These are phyloP conservation scores for Fusarium citri DNA, from an alignment of 2,329 filamentous ascomycete genomes.

Conservation along the genomic window DNA sequence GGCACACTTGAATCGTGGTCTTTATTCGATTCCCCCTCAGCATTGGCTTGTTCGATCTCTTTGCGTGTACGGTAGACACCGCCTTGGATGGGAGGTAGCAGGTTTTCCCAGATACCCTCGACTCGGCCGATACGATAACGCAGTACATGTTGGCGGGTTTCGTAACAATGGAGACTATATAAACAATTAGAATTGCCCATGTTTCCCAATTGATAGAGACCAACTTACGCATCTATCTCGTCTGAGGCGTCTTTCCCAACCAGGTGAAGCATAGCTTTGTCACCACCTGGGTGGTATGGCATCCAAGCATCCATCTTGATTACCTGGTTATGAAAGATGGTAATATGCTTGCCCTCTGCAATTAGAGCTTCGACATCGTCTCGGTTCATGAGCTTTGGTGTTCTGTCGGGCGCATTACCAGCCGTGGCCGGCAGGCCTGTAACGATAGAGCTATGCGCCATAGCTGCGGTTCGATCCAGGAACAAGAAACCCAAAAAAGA, in stretches of 20 bases:
- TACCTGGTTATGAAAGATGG: constrained; percentile 84
- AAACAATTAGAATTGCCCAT: constrained; percentile 18
- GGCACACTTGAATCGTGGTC: constrained; percentile 57
- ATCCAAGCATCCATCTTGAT: constrained; percentile 91
- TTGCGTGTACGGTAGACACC: constrained; percentile 73
- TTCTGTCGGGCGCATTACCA: constrained; percentile 31
- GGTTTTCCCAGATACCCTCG: constrained; percentile 86
- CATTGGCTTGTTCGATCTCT: constrained; percentile 49
- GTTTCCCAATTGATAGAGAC: not conserved
- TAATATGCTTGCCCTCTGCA: constrained; percentile 80
- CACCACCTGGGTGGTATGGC: constrained; percentile 89
- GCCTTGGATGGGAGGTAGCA: constrained; percentile 90
- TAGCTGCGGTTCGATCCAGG: constrained; percentile 1
- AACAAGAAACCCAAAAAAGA: constrained; percentile 5
- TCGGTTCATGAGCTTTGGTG: constrained; percentile 54
- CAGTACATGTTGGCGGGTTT: constrained; percentile 80
- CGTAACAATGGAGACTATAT: constrained; percentile 80
- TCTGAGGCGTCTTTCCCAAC: constrained; percentile 93
- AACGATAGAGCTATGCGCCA: constrained; percentile 29
- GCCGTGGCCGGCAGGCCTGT: constrained; percentile 39
- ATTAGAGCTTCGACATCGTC: constrained; percentile 76
- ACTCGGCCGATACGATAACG: constrained; percentile 86
- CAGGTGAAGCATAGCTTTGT: constrained; percentile 93
- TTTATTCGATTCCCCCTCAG: constrained; percentile 27
- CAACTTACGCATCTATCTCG: constrained; percentile 84